Percentiles rank a stretch among this genome's conserved stretches.
Conservation (phyloP, 2,329 filamentous ascomycete genomes). For the Colletotrichum musae region DNA sequence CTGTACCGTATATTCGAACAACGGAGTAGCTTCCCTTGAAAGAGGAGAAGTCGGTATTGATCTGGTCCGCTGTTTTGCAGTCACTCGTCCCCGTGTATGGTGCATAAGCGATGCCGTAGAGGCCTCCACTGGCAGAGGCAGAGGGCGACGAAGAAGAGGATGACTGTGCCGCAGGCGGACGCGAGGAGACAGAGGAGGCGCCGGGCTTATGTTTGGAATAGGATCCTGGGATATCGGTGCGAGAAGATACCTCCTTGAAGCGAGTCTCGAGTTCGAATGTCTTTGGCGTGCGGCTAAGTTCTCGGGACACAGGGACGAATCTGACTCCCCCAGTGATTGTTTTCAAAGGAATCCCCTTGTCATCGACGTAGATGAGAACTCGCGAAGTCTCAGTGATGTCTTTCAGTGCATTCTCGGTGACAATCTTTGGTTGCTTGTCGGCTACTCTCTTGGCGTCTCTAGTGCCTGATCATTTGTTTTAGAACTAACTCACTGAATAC, state of each 20-base stretch:
- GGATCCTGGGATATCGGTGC: background rate
- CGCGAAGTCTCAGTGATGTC: conserved; percentile 60
- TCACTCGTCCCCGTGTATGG: conserved; percentile 65
- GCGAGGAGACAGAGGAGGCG: background rate
- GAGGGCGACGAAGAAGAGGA: conserved; percentile 9
- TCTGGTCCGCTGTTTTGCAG: conserved; percentile 77
- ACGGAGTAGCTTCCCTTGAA: conserved; percentile 69
- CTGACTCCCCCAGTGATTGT: conserved; percentile 57
- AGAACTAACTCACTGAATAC: background rate
- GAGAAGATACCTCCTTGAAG: conserved; percentile 9
- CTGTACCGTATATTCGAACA: conserved; percentile 84
- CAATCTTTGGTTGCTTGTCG: conserved; percentile 44
- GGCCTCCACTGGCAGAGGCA: conserved; percentile 5
- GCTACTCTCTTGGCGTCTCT: conserved; percentile 14
- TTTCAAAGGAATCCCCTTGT: conserved; percentile 66
- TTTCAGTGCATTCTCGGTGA: conserved; percentile 54
- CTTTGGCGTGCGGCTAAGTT: background rate
- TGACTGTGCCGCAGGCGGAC: background rate
- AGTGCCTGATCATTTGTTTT: conserved; percentile 22
- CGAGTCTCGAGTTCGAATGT: conserved; percentile 15
- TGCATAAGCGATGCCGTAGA: conserved; percentile 63
- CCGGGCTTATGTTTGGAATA: background rate
- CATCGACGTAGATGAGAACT: conserved; percentile 73
- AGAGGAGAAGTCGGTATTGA: conserved; percentile 74
- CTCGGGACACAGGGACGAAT: conserved; percentile 45